These are phyloP conservation scores for Cordyceps javanica DNA, from an alignment of 2,329 filamentous ascomycete species.

Conservation along the genomic window DNA sequence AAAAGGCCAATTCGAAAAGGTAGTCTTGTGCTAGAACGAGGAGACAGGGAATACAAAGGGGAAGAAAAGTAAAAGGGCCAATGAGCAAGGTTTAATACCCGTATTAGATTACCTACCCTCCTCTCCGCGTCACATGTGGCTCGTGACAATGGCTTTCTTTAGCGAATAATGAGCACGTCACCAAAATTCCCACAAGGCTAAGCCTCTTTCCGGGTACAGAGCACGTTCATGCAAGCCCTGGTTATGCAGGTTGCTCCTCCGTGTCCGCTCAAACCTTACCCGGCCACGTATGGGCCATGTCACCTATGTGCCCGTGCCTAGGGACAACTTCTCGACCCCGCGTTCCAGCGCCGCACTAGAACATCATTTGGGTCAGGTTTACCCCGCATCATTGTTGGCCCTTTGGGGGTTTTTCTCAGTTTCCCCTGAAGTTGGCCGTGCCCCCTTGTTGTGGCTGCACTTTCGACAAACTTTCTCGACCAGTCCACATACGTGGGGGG, in stretches of 20 bases:
- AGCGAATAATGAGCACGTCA: not conserved
- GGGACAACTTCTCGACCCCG: not conserved
- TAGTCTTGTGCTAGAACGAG: not conserved
- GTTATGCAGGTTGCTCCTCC: too few relatives aligned
- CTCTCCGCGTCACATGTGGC: slow-evolving; percentile 5
- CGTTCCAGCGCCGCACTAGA: not conserved
- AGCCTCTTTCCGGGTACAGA: not conserved
- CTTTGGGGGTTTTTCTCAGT: too few relatives aligned
- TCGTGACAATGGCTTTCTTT: not conserved
- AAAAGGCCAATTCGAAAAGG: not conserved
- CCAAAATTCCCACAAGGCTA: not conserved
- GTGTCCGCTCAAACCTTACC: not conserved
- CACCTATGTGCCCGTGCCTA: not conserved
- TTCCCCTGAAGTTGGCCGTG: not conserved
- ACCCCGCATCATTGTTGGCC: not conserved
- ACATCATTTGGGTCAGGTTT: slow-evolving; percentile 3
- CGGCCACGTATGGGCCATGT: not conserved
- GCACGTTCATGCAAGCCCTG: not conserved
- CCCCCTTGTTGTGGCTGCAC: not conserved
- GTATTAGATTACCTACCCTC: not conserved
- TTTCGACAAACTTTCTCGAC: not conserved
- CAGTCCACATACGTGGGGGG: not conserved
- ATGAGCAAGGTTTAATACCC: not conserved
- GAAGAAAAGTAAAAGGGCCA: not conserved
- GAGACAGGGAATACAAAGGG: not conserved